Conservation (phyloP, 192 early-diverging fungal genomes). For the Glomus cerebriforme region DNA sequence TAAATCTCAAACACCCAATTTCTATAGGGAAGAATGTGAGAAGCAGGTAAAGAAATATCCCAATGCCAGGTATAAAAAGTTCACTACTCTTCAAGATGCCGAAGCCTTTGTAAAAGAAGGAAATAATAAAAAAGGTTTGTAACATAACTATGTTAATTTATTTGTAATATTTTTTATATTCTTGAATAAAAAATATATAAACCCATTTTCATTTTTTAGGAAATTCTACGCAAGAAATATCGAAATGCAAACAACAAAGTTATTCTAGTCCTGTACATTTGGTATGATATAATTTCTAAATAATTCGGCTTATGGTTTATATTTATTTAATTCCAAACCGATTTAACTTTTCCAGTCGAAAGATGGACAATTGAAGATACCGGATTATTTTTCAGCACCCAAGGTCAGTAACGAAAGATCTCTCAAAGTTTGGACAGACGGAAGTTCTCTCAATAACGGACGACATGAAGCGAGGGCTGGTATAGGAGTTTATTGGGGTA, state of each 20-base stretch:
- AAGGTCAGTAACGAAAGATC: neutral
- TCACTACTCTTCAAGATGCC: neutral
- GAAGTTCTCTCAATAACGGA: constrained; percentile 77
- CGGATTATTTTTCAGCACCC: too few relatives aligned
- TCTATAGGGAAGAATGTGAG: constrained; percentile 15
- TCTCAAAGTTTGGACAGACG: constrained; percentile 78
- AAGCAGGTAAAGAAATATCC: constrained; percentile 5
- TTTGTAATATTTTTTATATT: neutral
- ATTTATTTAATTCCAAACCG: neutral
- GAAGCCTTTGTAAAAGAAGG: neutral
- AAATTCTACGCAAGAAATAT: too few relatives aligned
- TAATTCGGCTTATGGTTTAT: too few relatives aligned
- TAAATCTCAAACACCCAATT: neutral
- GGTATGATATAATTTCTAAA: neutral
- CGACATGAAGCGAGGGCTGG: constrained; percentile 66
- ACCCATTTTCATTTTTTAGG: too few relatives aligned
- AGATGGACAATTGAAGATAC: too few relatives aligned
- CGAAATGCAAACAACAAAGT: too few relatives aligned
- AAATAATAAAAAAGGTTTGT: neutral
- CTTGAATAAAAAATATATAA: too few relatives aligned
- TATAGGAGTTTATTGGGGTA: constrained; percentile 83
- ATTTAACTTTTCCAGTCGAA: neutral
- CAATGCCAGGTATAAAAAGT: constrained; percentile 23
- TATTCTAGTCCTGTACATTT: too few relatives aligned
- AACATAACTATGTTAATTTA: too few relatives aligned